Percentiles rank a stretch among this genome's conserved stretches.
Conservation (phyloP, 2,329 filamentous ascomycete genomes). For the Claviceps arundinis region DNA sequence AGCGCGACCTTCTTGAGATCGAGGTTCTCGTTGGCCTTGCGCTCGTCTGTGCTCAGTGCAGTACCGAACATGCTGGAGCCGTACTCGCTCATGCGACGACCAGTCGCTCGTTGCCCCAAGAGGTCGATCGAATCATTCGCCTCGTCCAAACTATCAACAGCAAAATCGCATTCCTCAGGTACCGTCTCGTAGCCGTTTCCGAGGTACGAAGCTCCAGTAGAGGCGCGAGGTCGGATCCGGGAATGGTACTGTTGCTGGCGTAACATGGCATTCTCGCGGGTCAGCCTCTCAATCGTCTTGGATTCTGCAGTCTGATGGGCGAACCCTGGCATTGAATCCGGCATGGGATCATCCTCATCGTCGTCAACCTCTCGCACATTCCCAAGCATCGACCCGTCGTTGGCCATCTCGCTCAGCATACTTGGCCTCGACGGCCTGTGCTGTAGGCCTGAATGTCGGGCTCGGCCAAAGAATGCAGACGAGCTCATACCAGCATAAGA, state of each 20-base stretch:
- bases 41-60: conserved; percentile 41
- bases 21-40: conserved; percentile 47
- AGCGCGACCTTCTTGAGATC: conserved; percentile 49
- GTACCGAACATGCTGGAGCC: conserved; percentile 32
- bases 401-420: conserved; percentile 61
- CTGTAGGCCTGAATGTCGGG: conserved; percentile 55
- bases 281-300: conserved; percentile 49
- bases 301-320: conserved; percentile 43
- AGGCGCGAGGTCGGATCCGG: conserved; percentile 43
- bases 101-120: conserved; percentile 31
- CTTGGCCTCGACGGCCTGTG: conserved; percentile 70
- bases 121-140: conserved; percentile 35
- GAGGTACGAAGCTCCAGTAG: conserved; percentile 40
- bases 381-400: conserved; percentile 45
- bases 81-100: conserved; percentile 45
- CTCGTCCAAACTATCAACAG: conserved; percentile 61
- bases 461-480: conserved; percentile 37
- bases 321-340: conserved; percentile 33
- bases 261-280: conserved; percentile 49
- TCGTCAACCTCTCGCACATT: conserved; percentile 61
- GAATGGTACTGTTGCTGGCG: conserved; percentile 35
- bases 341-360: conserved; percentile 47
- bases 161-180: conserved; percentile 54
- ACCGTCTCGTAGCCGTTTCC: conserved; percentile 46
- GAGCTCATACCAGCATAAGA: conserved; percentile 28